Evolutionary conservation across 2,329 filamentous ascomycete genomes (phyloP).

Genomic region (Lachnellula hyalina): DNA sequence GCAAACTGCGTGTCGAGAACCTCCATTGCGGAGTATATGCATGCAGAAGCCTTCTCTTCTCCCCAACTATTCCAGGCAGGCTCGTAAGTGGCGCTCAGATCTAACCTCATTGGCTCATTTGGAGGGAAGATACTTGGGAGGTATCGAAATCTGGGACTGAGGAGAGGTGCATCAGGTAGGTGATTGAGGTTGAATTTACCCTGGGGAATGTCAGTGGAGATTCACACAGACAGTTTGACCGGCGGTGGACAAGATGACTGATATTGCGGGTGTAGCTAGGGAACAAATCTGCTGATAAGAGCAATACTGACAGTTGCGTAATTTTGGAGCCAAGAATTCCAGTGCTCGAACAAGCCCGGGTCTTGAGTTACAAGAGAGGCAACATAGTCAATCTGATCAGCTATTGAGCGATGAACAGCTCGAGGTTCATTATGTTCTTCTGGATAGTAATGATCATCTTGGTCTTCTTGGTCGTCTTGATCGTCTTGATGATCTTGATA

Average conservation of each 20-base stretch:
- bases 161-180: not conserved
- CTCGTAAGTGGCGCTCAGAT: conserved; percentile 20
- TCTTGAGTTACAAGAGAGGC: not conserved
- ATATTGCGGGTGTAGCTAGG: too few species aligned
- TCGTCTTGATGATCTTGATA: not conserved
- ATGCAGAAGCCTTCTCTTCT: conserved; percentile 14
- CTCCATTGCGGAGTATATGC: conserved; percentile 24
- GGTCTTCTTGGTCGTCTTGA: not conserved
- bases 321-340: not conserved
- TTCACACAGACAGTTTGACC: not conserved
- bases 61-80: conserved; percentile 20
- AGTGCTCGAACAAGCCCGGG: not conserved
- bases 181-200: not conserved
- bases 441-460: not conserved
- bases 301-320: not conserved
- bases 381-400: not conserved
- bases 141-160: conserved; percentile 4
- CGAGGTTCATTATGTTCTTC: not conserved
- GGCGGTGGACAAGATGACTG: not conserved
- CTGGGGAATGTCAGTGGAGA: not conserved
- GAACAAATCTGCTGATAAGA: not conserved
- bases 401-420: not conserved
- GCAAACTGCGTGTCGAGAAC: conserved; percentile 27
- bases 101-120: conserved; percentile 25
- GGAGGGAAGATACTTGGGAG: conserved; percentile 28